Base-by-base conservation (phyloP, 1,139 yeast genomes). In the Entelexis paramagnoliae region DNA sequence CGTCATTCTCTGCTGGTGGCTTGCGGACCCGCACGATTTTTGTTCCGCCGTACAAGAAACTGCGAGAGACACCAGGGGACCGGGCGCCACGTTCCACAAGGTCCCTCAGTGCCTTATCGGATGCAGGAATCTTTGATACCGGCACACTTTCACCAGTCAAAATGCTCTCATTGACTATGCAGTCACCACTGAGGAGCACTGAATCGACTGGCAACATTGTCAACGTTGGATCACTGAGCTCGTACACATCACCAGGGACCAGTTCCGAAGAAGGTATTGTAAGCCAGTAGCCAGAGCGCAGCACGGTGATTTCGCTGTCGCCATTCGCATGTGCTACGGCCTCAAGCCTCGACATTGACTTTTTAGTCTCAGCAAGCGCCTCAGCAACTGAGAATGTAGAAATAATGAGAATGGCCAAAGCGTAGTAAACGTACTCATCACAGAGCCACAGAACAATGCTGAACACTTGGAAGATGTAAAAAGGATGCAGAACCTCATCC, bases 81-180 rank as follows among this genome's bases (percentile, higher is more conserved):
- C 33, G n/a, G 20, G 83, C 76, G 5, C 88, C 77, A 81, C 45
- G 71, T 72, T 20, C 77, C n/a, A 57, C 73, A 41, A 87, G 67
- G 17, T 71, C 72, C 30, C 70, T 70, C 42, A 87, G 76, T 0
- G 81, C 75, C 19, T 80, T 87, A 28, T 76, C 76, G 0, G 76
- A 71, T 1, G 94, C 88, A 3, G 83, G 76, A 5, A 73, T 58
- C 65, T 91, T 91, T 0, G 96, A 78, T 2, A 91, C 95, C 0
- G 99, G 98, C 1, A 91, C 97, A 53, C 96, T 87, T 66, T 91
- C 99, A 39, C 99, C 99, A 0, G 97, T 91, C 32, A 89, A 75
- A 95, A 89, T 89, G 11, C 95, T 84, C 65, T 89, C 97, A 66
- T 91, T 91, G 17, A 89, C 83, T 53, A 91, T 87, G 66, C 95